Evolutionary conservation across 352 stramenopile species (phyloP).

Genomic region (Aphanomyces cochlioides): DNA sequence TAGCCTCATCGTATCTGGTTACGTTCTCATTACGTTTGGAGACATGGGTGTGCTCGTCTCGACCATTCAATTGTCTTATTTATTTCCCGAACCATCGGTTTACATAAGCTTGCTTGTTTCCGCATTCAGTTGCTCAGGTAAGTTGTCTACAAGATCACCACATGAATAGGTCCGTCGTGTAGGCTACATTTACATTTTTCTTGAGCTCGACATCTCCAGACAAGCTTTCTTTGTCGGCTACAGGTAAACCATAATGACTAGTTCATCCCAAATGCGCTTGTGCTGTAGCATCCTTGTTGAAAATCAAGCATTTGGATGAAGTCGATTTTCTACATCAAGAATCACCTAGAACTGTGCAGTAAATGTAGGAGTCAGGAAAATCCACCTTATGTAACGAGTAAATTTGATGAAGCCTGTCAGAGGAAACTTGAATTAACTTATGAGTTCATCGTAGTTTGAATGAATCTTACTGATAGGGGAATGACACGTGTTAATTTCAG

Average conservation of each 20-base stretch:
- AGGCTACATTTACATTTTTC: constrained; percentile 22
- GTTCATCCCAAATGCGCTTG: background rate
- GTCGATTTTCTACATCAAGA: no score
- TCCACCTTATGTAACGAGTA: no score
- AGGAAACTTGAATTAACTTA: no score
- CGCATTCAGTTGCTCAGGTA: constrained; percentile 16
- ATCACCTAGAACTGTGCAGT: no score
- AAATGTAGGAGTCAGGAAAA: no score
- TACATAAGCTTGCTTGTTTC: constrained; percentile 23
- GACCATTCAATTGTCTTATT: constrained; percentile 17
- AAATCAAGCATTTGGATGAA: no score
- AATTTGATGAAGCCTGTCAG: no score
- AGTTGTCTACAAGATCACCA: background rate
- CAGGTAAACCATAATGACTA: background rate
- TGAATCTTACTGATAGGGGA: no score
- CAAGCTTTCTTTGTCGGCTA: constrained; percentile 18
- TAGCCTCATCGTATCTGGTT: constrained; percentile 12
- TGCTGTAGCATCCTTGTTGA: background rate
- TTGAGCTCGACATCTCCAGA: constrained; percentile 8
- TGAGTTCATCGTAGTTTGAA: no score
- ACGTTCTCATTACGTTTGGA: constrained; percentile 27
- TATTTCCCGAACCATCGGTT: constrained; percentile 13
- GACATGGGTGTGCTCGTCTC: constrained; percentile 19
- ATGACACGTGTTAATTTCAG: no score
- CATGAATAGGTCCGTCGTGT: background rate